phyloP scores from a whole-genome alignment of 805 yeast species.

The Sugiyamaella americana region DNA sequence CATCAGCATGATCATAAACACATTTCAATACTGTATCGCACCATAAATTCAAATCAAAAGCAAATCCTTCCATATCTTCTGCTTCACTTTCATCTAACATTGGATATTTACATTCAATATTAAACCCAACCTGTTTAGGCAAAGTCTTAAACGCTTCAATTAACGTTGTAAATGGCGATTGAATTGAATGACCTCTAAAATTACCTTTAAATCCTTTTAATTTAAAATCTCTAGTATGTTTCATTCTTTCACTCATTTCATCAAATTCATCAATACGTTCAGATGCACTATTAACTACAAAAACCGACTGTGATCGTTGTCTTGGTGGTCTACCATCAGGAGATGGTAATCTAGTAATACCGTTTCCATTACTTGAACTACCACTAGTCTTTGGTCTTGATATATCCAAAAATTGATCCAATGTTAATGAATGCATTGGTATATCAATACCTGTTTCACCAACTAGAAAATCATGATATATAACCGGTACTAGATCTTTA shows the following conservation, averaged over 20 bases:
- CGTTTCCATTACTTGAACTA: neutral
- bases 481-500: constrained; percentile 84
- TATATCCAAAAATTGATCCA: constrained; percentile 61
- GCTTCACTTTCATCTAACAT: constrained; percentile 88
- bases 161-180: constrained; percentile 85
- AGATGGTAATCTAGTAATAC: constrained; percentile 8
- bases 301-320: constrained; percentile 35
- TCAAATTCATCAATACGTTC: constrained; percentile 26
- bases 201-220: constrained; percentile 88
- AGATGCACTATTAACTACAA: constrained; percentile 31
- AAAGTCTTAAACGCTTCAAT: constrained; percentile 75
- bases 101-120: constrained; percentile 91
- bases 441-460: constrained; percentile 95
- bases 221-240: constrained; percentile 78
- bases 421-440: constrained; percentile 88
- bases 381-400: neutral
- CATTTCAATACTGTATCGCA: constrained; percentile 77
- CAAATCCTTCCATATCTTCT: constrained; percentile 82
- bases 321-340: constrained; percentile 25
- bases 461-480: constrained; percentile 89
- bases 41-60: constrained; percentile 77
- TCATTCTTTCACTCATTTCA: constrained; percentile 56
- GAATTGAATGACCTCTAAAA: constrained; percentile 79
- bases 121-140: constrained; percentile 83
- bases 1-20: constrained; percentile 71